phyloP scores from a whole-genome alignment of 768 basidiomycete species.

The Rubroboletus satanas region DNA sequence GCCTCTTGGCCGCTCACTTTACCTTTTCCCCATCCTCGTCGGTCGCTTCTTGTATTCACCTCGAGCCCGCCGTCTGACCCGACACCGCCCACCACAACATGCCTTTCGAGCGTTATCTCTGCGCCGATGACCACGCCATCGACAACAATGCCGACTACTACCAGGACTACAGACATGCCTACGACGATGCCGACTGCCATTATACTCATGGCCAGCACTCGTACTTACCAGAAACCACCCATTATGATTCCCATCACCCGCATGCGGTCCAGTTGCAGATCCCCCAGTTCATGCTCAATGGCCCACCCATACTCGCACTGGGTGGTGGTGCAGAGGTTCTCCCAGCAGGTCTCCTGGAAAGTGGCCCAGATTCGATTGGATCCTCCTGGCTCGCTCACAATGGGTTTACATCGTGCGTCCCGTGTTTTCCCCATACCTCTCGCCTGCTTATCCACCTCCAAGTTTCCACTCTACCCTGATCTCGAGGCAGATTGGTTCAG shows the following conservation, averaged over 20 bases:
- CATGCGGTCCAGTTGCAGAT: conserved; percentile 51
- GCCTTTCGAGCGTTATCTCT: conserved; percentile 43
- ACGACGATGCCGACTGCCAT: conserved; percentile 16
- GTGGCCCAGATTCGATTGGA: conserved; percentile 24
- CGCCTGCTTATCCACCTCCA: conserved; percentile 10
- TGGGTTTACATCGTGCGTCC: conserved; percentile 36
- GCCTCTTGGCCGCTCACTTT: background rate
- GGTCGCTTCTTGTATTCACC: background rate
- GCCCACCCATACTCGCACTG: conserved; percentile 57
- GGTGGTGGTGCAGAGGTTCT: conserved; percentile 75
- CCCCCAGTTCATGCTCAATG: conserved; percentile 58
- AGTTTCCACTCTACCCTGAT: conserved; percentile 24
- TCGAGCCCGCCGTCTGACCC: background rate
- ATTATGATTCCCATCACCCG: conserved; percentile 10
- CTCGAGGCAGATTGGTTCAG: conserved; percentile 12
- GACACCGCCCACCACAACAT: conserved; percentile 21
- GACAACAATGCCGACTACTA: conserved; percentile 4
- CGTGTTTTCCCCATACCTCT: background rate
- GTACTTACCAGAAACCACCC: background rate
- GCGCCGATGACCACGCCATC: conserved; percentile 17
- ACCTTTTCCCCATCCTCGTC: background rate
- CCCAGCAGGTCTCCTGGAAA: conserved; percentile 40
- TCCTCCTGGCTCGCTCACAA: conserved; percentile 51
- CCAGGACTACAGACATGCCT: conserved; percentile 10
- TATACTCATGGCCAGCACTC: background rate